phyloP scores from a whole-genome alignment of 108 stramenopile genomes.

The Tribonema minus region DNA sequence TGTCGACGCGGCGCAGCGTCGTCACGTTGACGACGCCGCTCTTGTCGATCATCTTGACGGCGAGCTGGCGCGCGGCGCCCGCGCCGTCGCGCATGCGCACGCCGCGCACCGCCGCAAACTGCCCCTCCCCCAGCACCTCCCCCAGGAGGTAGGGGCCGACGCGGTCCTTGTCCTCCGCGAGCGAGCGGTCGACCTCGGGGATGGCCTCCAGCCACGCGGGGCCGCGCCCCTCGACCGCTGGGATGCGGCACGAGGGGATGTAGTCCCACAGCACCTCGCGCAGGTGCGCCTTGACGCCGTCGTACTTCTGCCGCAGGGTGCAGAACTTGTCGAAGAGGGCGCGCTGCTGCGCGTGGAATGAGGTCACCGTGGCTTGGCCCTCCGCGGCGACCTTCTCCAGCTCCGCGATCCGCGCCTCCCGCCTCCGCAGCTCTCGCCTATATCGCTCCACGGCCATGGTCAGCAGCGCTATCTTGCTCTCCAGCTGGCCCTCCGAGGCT shows the following conservation, averaged over 20 bases:
- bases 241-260: constrained; percentile 9
- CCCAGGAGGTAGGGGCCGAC: constrained; percentile 40
- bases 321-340: constrained; percentile 40
- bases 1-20: constrained; percentile 29
- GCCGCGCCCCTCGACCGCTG: neutral
- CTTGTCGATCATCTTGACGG: constrained; percentile 50
- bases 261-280: constrained; percentile 40
- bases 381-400: too few relatives aligned
- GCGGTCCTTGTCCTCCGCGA: neutral
- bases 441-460: too few relatives aligned
- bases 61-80: too few relatives aligned
- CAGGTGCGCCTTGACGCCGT: constrained; percentile 40
- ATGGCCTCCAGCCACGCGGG: neutral
- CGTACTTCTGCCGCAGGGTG: constrained; percentile 38
- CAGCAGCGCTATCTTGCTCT: neutral
- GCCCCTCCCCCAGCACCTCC: constrained; percentile 45
- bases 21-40: constrained; percentile 18
- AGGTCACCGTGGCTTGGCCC: neutral
- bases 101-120: constrained; percentile 39
- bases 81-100: neutral
- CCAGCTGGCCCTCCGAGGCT: too few relatives aligned
- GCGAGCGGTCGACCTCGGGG: neutral
- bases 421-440: too few relatives aligned
- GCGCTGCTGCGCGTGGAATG: constrained; percentile 35
- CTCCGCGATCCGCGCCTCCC: too few relatives aligned